These are phyloP conservation scores for Starmerella vaccinii DNA, from an alignment of 805 yeast genomes.

Conservation along the genomic window DNA sequence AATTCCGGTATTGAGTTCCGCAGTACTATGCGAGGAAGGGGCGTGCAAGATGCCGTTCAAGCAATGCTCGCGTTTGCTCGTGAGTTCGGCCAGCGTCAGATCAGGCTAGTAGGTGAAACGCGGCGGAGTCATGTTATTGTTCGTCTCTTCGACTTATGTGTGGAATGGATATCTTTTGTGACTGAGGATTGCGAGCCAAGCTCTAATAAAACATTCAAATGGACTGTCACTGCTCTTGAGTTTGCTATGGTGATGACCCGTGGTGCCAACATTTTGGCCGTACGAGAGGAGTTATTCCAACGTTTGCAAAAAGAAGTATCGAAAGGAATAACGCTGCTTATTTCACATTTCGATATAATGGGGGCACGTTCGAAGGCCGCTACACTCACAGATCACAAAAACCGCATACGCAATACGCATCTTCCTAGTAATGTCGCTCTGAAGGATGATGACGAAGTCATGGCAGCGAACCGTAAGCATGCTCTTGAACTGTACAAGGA, in stretches of 20 bases:
- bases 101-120: constrained; percentile 51
- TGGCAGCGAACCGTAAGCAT: constrained; percentile 53
- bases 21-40: constrained; percentile 41
- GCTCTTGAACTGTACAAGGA: constrained; percentile 54
- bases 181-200: constrained; percentile 93
- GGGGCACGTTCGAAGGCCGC: constrained; percentile 82
- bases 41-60: constrained; percentile 68
- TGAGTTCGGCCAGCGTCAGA: constrained; percentile 67
- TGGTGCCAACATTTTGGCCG: constrained; percentile 75
- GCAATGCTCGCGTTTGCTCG: constrained; percentile 65
- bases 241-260: constrained; percentile 91
- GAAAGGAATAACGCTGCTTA: constrained; percentile 83
- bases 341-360: constrained; percentile 96
- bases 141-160: constrained; percentile 61
- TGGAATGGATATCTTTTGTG: constrained; percentile 86
- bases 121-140: constrained; percentile 59
- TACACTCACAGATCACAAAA: constrained; percentile 34
- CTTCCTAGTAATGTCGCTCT: constrained; percentile 35
- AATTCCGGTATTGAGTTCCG: constrained; percentile 47
- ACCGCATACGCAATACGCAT: constrained; percentile 13
- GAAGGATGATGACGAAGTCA: constrained; percentile 44
- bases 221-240: constrained; percentile 94
- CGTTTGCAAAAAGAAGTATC: constrained; percentile 73
- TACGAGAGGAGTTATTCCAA: constrained; percentile 66
- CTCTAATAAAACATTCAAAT: constrained; percentile 79